A percentile compares a stretch with the other conserved stretches of the same genome.
Evolutionary conservation across 192 early-diverging fungal genomes (phyloP).

Genomic region (Obelidium mucronatum): DNA sequence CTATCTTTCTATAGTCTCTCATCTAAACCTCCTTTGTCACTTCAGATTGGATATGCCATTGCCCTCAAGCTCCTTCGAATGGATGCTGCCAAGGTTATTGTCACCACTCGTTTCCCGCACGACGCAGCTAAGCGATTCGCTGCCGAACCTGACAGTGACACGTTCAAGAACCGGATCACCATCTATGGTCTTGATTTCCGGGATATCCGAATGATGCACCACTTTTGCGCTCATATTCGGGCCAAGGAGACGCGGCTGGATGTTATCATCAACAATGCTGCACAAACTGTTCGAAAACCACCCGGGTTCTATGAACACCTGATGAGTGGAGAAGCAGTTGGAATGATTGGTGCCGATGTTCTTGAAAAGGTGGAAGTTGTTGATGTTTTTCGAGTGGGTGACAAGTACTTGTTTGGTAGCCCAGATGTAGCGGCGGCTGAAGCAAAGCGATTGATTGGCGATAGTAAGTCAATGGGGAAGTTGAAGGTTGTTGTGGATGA

Average conservation of each 20-base stretch:
- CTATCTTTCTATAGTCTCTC: slow-evolving; percentile 13
- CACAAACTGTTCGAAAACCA: slow-evolving; percentile 66
- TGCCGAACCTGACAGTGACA: slow-evolving; percentile 49
- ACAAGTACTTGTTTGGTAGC: slow-evolving; percentile 49
- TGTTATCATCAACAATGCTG: slow-evolving; percentile 68
- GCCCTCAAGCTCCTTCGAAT: slow-evolving; percentile 61
- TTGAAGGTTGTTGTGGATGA: not conserved
- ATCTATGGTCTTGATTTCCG: slow-evolving; percentile 66
- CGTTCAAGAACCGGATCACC: slow-evolving; percentile 46
- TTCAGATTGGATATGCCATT: slow-evolving; percentile 63
- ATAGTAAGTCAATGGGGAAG: not conserved
- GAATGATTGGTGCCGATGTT: slow-evolving; percentile 31
- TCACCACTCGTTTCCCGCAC: slow-evolving; percentile 63
- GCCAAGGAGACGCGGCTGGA: slow-evolving; percentile 50
- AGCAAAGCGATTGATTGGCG: slow-evolving; percentile 14
- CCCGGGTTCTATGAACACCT: slow-evolving; percentile 64
- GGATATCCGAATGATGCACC: slow-evolving; percentile 59
- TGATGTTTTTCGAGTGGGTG: slow-evolving; percentile 47
- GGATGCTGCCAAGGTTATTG: slow-evolving; percentile 58
- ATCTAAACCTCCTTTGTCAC: not conserved
- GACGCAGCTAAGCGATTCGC: slow-evolving; percentile 58
- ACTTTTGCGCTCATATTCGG: slow-evolving; percentile 57
- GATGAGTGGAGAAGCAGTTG: slow-evolving; percentile 48
- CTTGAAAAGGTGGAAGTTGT: slow-evolving; percentile 44
- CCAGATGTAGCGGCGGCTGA: slow-evolving; percentile 27